Conservation (phyloP, 108 stramenopile genomes). For the Mayamaea pseudoterrestris region DNA sequence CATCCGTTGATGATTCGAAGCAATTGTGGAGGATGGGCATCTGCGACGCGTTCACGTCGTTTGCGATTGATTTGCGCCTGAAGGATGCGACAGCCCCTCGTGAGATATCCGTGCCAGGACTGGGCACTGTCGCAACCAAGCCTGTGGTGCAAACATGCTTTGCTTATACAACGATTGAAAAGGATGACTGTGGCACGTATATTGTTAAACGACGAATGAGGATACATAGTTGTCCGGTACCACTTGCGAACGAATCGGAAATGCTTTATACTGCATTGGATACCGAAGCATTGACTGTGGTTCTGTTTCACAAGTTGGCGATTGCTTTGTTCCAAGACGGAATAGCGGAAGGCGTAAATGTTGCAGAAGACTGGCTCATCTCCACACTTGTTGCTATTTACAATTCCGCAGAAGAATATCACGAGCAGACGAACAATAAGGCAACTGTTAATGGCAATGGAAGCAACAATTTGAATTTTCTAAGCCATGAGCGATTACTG, state of each 20-base stretch:
- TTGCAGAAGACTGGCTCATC: slow-evolving; percentile 28
- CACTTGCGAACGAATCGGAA: slow-evolving; percentile 27
- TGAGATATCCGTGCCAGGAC: slow-evolving; percentile 7
- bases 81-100: slow-evolving; percentile 1
- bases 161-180: slow-evolving; percentile 33
- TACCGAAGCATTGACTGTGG: slow-evolving; percentile 31
- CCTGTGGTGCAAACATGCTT: slow-evolving; percentile 37
- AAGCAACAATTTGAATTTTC: slow-evolving; percentile 3
- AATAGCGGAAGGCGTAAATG: slow-evolving; percentile 8
- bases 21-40: slow-evolving; percentile 27
- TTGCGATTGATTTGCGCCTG: slow-evolving; percentile 26
- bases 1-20: slow-evolving; percentile 5
- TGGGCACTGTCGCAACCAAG: slow-evolving; percentile 17
- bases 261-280: slow-evolving; percentile 24
- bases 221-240: slow-evolving; percentile 14
- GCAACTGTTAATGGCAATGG: not conserved
- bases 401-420: slow-evolving; percentile 25
- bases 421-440: not conserved
- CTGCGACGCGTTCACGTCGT: slow-evolving; percentile 24
- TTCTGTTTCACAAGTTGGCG: slow-evolving; percentile 36
- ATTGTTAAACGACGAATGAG: slow-evolving; percentile 27
- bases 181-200: slow-evolving; percentile 4
- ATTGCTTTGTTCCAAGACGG: slow-evolving; percentile 23
- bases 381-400: slow-evolving; percentile 24
- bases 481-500: slow-evolving; percentile 26